Base-by-base conservation (phyloP, 2,329 filamentous ascomycete genomes). In the Huntiella abstrusa region DNA sequence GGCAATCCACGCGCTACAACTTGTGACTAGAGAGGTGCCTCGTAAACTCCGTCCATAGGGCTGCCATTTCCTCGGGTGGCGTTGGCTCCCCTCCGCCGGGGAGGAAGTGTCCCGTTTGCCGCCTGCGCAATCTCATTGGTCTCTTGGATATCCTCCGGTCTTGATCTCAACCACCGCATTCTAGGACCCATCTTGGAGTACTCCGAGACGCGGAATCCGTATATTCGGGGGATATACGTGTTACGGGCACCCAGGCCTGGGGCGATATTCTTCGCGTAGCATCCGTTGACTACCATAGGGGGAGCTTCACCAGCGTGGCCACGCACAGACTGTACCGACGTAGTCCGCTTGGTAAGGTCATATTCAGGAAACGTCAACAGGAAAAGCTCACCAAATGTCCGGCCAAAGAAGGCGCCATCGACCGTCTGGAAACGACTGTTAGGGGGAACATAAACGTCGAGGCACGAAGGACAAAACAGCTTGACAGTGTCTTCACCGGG, bases 311-410 rank as follows among this genome's bases (percentile, higher is more conserved):
- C 11, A 11, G 45, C 33, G 10, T 32, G 17, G 22, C 10, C 35
- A n/a, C 41, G 41, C 5, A 33, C 15, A n/a, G 22, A 28, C 22
- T 28, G 22, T 28, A 61, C 51, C 33, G 62, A 80, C 72, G 46
- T 69, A 65, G 48, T 78, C 78, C 77, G 76, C 56, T 81, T 79
- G 32, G 78, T 79, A 50, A 96, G 76, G 55, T 95, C 86, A 58
- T 95, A 82, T 59, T 98, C 91, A 33, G 91, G 88, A 62, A 96
- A 98, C 35, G 88, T 98, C 69, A 98, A 88, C 60, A 98, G 85
- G 67, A 98, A 98, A 50, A 98, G 76, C 40, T 86, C 86, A 51
- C 87, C 87, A 60, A 98, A 98, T 0, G 91, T 98, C 46, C 91
- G 88, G 41, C 91, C 91, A 58, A 98, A 98, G 67, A 96, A 98